Evolutionary conservation across 371 early-diverging fungal species (phyloP).

Genomic region (Capillidium heterosporum): DNA sequence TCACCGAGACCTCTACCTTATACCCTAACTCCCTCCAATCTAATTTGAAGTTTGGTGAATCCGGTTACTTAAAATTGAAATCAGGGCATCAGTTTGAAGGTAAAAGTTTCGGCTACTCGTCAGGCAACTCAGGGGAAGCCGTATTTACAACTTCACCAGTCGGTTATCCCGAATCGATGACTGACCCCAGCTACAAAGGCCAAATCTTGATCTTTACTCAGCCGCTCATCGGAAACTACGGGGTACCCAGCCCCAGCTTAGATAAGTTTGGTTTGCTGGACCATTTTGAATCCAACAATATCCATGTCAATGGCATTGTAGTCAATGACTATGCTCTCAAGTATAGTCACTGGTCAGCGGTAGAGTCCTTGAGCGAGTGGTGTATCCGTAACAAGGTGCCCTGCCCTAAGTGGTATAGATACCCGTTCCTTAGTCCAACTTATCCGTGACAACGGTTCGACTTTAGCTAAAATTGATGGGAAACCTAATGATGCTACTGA

Average conservation of each 20-base stretch:
- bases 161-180: slow-evolving; percentile 80
- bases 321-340: slow-evolving; percentile 70
- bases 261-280: slow-evolving; percentile 63
- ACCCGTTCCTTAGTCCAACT: slow-evolving; percentile 79
- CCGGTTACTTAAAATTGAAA: slow-evolving; percentile 52
- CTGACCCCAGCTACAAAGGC: slow-evolving; percentile 69
- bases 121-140: slow-evolving; percentile 42
- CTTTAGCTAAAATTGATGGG: slow-evolving; percentile 50
- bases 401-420: slow-evolving; percentile 86
- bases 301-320: slow-evolving; percentile 73
- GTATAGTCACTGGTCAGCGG: slow-evolving; percentile 85
- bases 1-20: slow-evolving; percentile 17
- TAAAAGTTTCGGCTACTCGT: slow-evolving; percentile 51
- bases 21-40: slow-evolving; percentile 9
- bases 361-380: slow-evolving; percentile 74
- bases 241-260: slow-evolving; percentile 58
- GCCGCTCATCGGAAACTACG: slow-evolving; percentile 73
- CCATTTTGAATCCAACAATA: slow-evolving; percentile 69
- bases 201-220: slow-evolving; percentile 72
- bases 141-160: slow-evolving; percentile 89
- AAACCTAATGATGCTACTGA: slow-evolving; percentile 19
- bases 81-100: slow-evolving; percentile 57
- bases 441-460: slow-evolving; percentile 67
- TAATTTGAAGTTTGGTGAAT: slow-evolving; percentile 12
- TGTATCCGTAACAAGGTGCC: slow-evolving; percentile 66